Conservation (phyloP, 352 stramenopile genomes). For the Pythium guiyangense region DNA sequence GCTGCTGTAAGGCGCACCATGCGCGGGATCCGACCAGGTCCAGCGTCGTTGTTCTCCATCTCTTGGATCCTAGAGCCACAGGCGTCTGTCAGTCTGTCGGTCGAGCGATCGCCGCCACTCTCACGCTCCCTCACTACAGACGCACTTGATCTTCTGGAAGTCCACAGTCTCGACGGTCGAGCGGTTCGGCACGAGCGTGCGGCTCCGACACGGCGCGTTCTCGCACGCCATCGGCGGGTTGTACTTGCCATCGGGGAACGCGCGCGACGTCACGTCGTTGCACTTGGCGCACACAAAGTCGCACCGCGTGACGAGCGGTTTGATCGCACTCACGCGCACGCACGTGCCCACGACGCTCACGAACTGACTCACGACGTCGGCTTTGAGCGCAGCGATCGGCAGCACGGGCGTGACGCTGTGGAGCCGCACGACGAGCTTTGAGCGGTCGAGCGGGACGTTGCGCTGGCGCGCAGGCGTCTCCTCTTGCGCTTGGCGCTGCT, state of each 20-base stretch:
- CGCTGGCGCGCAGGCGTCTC: slow-evolving; percentile 35
- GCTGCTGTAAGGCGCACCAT: slow-evolving; percentile 32
- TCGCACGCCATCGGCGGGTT: slow-evolving; percentile 57
- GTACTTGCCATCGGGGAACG: slow-evolving; percentile 84
- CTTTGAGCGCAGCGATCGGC: slow-evolving; percentile 66
- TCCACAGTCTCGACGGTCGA: slow-evolving; percentile 87
- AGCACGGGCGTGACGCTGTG: slow-evolving; percentile 63
- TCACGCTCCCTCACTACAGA: too few relatives aligned
- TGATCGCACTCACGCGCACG: slow-evolving; percentile 81
- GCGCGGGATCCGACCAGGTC: slow-evolving; percentile 82
- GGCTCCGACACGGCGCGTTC: slow-evolving; percentile 51
- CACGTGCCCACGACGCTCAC: slow-evolving; percentile 70
- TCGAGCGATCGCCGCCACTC: too few relatives aligned
- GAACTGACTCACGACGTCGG: slow-evolving; percentile 74
- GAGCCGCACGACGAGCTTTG: slow-evolving; percentile 57
- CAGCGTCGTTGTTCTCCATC: slow-evolving; percentile 88
- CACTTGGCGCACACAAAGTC: slow-evolving; percentile 87
- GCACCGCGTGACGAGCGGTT: slow-evolving; percentile 79
- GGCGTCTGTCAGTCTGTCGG: not conserved
- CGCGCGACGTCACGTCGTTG: slow-evolving; percentile 53
- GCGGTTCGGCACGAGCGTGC: slow-evolving; percentile 74
- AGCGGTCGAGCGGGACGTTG: slow-evolving; percentile 35
- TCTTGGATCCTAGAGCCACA: slow-evolving; percentile 64
- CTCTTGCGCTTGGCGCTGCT: slow-evolving; percentile 49
- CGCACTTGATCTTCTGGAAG: slow-evolving; percentile 87